Evolutionary conservation across 441 rosid species (phyloP).

Genomic region (Arabidopsis lyrata): DNA sequence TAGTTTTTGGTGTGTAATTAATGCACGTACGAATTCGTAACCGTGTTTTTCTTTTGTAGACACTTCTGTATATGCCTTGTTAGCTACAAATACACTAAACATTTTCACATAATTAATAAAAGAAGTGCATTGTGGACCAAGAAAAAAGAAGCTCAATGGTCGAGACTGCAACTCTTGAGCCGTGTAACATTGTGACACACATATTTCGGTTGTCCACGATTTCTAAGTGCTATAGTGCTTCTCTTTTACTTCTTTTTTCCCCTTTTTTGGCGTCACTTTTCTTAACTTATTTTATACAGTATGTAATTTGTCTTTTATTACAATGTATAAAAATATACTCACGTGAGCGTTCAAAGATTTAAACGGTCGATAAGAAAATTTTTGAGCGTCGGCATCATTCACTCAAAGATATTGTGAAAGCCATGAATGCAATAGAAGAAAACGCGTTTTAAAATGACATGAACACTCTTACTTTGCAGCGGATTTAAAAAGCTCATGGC

Average conservation of each 20-base stretch:
- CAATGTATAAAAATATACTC: neutral
- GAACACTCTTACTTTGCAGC: neutral
- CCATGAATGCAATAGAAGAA: neutral
- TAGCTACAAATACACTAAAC: neutral
- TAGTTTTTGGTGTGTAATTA: neutral
- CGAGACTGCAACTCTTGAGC: neutral
- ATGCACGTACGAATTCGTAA: neutral
- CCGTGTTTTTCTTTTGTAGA: neutral
- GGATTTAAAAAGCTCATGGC: neutral
- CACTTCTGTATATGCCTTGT: neutral
- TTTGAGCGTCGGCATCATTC: neutral
- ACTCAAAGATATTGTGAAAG: neutral
- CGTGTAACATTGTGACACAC: constrained; percentile 4
- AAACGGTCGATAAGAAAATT: neutral
- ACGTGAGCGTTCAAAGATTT: neutral
- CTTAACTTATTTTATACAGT: neutral
- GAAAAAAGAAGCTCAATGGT: neutral
- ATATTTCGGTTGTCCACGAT: neutral
- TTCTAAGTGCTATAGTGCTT: neutral
- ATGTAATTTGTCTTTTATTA: neutral
- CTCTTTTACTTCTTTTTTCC: neutral
- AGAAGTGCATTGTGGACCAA: neutral
- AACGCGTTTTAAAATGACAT: neutral
- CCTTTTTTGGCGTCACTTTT: neutral
- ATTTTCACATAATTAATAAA: neutral